These are phyloP conservation scores for Pseudogymnoascus sp. DNA, from an alignment of 2,329 filamentous ascomycete species.

Conservation along the genomic window DNA sequence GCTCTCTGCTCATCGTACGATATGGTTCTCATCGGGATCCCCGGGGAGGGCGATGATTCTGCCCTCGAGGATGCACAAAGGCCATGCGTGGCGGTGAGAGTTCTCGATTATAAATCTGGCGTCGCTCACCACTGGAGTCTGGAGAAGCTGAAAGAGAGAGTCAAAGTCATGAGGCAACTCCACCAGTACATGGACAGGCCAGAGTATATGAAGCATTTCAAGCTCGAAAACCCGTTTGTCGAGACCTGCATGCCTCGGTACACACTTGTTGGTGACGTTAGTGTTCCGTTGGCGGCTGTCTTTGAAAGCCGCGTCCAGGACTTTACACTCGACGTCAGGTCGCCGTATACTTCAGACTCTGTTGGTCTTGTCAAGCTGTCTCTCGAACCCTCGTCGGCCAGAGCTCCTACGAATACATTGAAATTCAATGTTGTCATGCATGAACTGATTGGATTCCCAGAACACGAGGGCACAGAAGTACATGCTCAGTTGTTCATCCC, in stretches of 20 bases:
- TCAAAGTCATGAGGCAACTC: slow-evolving; percentile 91
- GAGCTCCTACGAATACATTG: slow-evolving; percentile 81
- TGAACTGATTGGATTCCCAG: slow-evolving; percentile 86
- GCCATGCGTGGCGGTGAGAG: slow-evolving; percentile 81
- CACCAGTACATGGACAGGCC: slow-evolving; percentile 93
- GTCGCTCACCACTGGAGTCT: slow-evolving; percentile 92
- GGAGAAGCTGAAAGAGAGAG: slow-evolving; percentile 78
- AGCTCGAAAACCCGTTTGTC: slow-evolving; percentile 84
- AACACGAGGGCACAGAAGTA: slow-evolving; percentile 89
- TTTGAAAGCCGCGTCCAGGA: slow-evolving; percentile 94
- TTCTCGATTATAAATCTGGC: slow-evolving; percentile 79
- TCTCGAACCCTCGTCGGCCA: slow-evolving; percentile 84
- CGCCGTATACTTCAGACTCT: slow-evolving; percentile 83
- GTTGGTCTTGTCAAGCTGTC: slow-evolving; percentile 86
- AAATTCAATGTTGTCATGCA: slow-evolving; percentile 99
- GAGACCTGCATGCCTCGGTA: slow-evolving; percentile 88
- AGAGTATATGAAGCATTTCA: slow-evolving; percentile 88
- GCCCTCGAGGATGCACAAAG: slow-evolving; percentile 74
- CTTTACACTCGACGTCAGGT: slow-evolving; percentile 81
- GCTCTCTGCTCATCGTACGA: slow-evolving; percentile 90
- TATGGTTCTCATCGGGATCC: slow-evolving; percentile 84
- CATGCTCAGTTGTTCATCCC: slow-evolving; percentile 96
- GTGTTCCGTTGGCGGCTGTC: slow-evolving; percentile 84
- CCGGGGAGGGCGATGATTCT: slow-evolving; percentile 73
- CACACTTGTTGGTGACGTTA: slow-evolving; percentile 83